phyloP scores from a whole-genome alignment of 352 stramenopile species.

The Globisporangium alternatum region DNA sequence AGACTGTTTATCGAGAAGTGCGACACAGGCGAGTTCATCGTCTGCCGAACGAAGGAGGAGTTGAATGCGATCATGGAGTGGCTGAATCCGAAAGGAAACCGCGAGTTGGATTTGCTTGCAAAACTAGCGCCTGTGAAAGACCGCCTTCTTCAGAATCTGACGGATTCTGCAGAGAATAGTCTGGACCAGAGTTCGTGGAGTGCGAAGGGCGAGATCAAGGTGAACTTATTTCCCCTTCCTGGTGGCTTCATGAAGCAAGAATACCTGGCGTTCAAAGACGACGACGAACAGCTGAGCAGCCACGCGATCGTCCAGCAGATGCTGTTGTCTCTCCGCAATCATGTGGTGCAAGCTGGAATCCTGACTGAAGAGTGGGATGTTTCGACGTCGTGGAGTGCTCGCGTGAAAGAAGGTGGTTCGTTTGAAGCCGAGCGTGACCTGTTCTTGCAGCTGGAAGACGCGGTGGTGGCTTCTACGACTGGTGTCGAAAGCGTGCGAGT shows the following conservation, averaged over 20 bases:
- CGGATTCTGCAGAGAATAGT: constrained; percentile 21
- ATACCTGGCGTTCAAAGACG: constrained; percentile 39
- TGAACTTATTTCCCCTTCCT: constrained; percentile 70
- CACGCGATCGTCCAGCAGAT: constrained; percentile 51
- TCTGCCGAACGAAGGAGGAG: constrained; percentile 40
- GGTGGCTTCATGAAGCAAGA: constrained; percentile 45
- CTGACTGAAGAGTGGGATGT: constrained; percentile 45
- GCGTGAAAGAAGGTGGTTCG: constrained; percentile 29
- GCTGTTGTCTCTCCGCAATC: constrained; percentile 55
- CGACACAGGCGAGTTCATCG: constrained; percentile 58
- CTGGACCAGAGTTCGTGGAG: constrained; percentile 20
- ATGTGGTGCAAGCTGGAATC: constrained; percentile 56
- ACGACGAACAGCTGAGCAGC: constrained; percentile 40
- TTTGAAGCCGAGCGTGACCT: constrained; percentile 40
- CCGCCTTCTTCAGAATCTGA: constrained; percentile 26
- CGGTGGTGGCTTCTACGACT: constrained; percentile 28
- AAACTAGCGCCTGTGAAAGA: constrained; percentile 54
- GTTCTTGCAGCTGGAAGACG: constrained; percentile 59
- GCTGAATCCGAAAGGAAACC: constrained; percentile 75
- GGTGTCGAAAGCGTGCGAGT: constrained; percentile 54
- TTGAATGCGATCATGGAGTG: constrained; percentile 50
- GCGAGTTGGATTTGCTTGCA: constrained; percentile 58
- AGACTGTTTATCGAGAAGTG: constrained; percentile 67
- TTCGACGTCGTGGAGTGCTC: constrained; percentile 36
- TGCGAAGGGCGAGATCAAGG: constrained; percentile 35